Conservation (phyloP, 345 rosid genomes). For the Hevea brasiliensis region DNA sequence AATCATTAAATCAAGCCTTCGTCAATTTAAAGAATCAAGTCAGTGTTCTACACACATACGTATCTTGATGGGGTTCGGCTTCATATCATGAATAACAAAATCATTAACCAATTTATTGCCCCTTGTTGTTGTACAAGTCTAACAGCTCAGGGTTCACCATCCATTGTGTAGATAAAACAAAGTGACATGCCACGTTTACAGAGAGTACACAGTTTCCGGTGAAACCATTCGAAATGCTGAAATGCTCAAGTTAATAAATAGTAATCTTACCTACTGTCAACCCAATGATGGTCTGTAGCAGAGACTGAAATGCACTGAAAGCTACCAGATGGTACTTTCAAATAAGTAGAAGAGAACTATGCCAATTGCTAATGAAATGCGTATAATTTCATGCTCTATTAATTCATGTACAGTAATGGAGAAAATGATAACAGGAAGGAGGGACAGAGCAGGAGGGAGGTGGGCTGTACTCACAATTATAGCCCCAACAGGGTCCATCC, state of each 20-base stretch:
- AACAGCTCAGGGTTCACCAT: too few species aligned
- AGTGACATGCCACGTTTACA: neutral
- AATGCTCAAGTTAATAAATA: neutral
- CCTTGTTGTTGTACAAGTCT: too few species aligned
- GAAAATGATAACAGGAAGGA: neutral
- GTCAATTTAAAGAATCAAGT: neutral
- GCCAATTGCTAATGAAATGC: neutral
- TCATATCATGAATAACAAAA: neutral
- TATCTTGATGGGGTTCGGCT: neutral
- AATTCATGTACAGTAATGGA: neutral
- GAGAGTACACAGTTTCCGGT: too few species aligned
- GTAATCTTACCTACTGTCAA: neutral
- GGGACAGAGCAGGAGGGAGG: slow-evolving; percentile 4
- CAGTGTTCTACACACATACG: neutral
- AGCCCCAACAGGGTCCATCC: slow-evolving; percentile 99
- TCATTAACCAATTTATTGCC: neutral
- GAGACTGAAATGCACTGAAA: neutral
- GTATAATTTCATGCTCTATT: neutral
- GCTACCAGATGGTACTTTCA: neutral
- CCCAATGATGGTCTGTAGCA: neutral
- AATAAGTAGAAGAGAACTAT: neutral
- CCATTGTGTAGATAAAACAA: too few species aligned
- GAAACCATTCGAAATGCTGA: neutral
- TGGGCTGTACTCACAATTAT: slow-evolving; percentile 63
- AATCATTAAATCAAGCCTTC: neutral